Evolutionary conservation across 2,329 filamentous ascomycete genomes (phyloP).

Genomic region (Bipolaris zeicola): DNA sequence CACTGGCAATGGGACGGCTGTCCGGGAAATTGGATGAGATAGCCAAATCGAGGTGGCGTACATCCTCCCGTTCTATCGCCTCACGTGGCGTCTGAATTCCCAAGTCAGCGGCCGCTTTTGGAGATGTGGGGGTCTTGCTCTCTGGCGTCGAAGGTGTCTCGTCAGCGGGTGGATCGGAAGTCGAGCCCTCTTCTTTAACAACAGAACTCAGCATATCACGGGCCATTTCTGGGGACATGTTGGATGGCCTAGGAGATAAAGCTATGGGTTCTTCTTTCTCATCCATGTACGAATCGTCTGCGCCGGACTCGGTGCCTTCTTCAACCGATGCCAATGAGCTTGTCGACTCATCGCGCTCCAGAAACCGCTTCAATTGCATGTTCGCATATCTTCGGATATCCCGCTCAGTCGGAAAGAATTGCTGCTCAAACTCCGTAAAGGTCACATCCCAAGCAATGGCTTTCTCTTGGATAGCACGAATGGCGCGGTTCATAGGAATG

Average conservation of each 20-base stretch:
- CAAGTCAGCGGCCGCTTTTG: constrained; percentile 20
- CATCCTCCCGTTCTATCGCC: constrained; percentile 57
- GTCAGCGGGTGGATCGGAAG: constrained; percentile 25
- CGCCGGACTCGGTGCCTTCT: constrained; percentile 59
- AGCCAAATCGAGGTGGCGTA: constrained; percentile 67
- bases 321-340: constrained; percentile 75
- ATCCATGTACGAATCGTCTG: constrained; percentile 36
- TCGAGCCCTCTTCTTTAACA: constrained; percentile 64
- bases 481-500: constrained; percentile 86
- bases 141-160: constrained; percentile 9
- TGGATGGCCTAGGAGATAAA: constrained; percentile 44
- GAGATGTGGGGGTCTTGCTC: constrained; percentile 14
- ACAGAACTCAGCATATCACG: constrained; percentile 68
- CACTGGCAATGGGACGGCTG: constrained; percentile 19
- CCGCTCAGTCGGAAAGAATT: constrained; percentile 93
- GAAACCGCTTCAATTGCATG: constrained; percentile 90
- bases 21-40: constrained; percentile 51
- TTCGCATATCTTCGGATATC: constrained; percentile 92
- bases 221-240: constrained; percentile 65
- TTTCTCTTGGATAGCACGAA: constrained; percentile 89
- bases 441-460: constrained; percentile 91
- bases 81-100: constrained; percentile 41
- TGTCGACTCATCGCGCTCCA: constrained; percentile 81
- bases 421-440: constrained; percentile 88
- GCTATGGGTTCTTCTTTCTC: constrained; percentile 39